Base-by-base conservation (phyloP, 2,329 filamentous ascomycete species). In the Ploettnerulaceae sp. region DNA sequence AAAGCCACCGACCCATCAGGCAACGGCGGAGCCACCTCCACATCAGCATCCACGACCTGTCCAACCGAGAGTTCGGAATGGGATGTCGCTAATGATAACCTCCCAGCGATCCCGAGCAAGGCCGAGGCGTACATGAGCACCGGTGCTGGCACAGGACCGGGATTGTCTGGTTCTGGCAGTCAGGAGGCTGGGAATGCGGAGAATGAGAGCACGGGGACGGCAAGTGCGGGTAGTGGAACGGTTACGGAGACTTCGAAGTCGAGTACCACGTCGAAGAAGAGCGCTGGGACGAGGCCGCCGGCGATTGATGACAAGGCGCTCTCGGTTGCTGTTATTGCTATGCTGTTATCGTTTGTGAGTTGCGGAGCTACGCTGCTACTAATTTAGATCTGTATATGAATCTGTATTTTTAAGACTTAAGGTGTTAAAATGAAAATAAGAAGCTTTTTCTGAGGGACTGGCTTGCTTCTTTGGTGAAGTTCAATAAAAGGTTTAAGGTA, bases 121-220 rank as follows among this genome's bases (percentile, higher is more conserved):
- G 64, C 53, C 4, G 39, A 53, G 31, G 55, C 68, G 41, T 74
- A 67, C 61, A 66, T 76, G 63, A 65, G 64, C 47, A 65, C 67
- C n/a, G 74, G 74, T 53, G 74, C 73, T 15, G 74, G 74, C 29
- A 62, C 56, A 14, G 72, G 71, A 5, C 70, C 71, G 26, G 58
- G 59, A 34, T 34, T 61, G 69, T 70, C 47, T 53, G 59, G 54
- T 39, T 45, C 52, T 45, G 55, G 58, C 46, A 60, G 42, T 48
- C 61, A 55, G 47, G 57, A 59, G 26, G 42, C 55, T 7, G 57
- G 53, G 29, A 63, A 67, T 9, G 70, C 53, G 1, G 45, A 51
- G 2, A 57, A 48, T 28, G 53, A 58, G 45, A 52, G 51, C 34
- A 35, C 48, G 7, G 59, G 59, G 3, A 60, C 55, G 9, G 57